These are phyloP conservation scores for Liquidambar formosana DNA, from an alignment of 164 flowering plant genomes.

Conservation along the genomic window DNA sequence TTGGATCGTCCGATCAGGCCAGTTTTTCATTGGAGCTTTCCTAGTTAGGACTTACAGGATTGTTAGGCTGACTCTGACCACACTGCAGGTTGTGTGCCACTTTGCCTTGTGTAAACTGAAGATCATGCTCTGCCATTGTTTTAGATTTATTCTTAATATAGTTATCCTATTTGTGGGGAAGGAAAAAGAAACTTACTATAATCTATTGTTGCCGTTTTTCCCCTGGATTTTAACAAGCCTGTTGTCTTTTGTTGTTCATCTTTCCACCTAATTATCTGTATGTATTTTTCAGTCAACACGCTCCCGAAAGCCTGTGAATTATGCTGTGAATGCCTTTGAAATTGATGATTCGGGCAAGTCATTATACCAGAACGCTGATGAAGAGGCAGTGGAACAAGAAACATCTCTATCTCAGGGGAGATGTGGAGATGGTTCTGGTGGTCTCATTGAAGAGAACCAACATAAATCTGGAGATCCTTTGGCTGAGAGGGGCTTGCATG, in stretches of 20 bases:
- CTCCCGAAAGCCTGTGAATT: conserved; percentile 49
- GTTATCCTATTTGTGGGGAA: not conserved
- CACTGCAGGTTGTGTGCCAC: not conserved
- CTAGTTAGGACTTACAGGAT: not conserved
- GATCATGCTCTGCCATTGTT: too few species aligned
- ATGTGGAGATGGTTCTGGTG: conserved; percentile 16
- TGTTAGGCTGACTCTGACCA: not conserved
- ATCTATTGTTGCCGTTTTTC: not conserved
- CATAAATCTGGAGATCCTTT: conserved; percentile 7
- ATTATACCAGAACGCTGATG: conserved; percentile 15
- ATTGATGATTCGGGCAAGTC: conserved; percentile 29
- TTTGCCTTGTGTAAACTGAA: too few species aligned
- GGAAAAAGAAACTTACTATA: not conserved
- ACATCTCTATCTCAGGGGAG: not conserved
- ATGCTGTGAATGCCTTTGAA: conserved; percentile 33
- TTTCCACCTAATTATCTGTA: not conserved
- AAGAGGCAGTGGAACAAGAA: conserved; percentile 24
- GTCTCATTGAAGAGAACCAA: conserved; percentile 12
- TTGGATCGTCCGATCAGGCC: too few species aligned
- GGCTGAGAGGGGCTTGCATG: conserved; percentile 3
- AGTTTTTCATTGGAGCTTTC: not conserved
- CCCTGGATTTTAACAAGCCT: not conserved
- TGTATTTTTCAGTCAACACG: conserved; percentile 56
- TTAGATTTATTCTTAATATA: not conserved
- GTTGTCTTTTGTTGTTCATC: not conserved